Conservation (phyloP, 805 yeast species). For the Monosporozyma aquatica region DNA sequence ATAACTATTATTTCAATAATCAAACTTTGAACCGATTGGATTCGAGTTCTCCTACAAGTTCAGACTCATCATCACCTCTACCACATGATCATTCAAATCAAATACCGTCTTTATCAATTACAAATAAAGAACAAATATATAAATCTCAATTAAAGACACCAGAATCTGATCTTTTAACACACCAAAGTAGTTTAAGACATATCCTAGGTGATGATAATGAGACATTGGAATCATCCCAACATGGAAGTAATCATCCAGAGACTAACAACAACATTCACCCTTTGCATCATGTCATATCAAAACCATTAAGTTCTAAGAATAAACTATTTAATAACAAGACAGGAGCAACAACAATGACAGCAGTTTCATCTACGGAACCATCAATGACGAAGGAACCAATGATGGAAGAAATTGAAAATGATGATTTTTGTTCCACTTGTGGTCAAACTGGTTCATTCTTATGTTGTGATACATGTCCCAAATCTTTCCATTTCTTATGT, state of each 20-base stretch:
- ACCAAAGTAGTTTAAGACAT: constrained; percentile 26
- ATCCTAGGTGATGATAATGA: constrained; percentile 1
- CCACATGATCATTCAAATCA: not conserved
- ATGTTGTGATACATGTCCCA: constrained; percentile 91
- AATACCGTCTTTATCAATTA: not conserved
- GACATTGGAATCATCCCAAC: not conserved
- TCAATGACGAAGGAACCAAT: constrained; percentile 27
- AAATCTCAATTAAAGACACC: constrained; percentile 26
- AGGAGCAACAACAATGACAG: no score
- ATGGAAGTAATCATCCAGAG: not conserved
- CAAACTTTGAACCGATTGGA: not conserved
- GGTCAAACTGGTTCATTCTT: constrained; percentile 81
- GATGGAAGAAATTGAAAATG: constrained; percentile 51
- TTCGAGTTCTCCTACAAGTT: not conserved
- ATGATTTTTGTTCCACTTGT: constrained; percentile 87
- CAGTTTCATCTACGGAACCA: no score
- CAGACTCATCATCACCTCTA: not conserved
- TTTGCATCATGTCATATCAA: constrained; percentile 11
- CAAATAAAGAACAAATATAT: constrained; percentile 14
- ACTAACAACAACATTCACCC: not conserved
- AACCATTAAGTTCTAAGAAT: constrained; percentile 22
- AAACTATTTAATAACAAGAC: constrained; percentile 43
- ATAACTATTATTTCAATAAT: no score
- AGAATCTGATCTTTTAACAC: constrained; percentile 30
- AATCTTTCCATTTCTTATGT: constrained; percentile 85